Conservation (phyloP, 305 asterid species). For the Fraxinus floribunda region DNA sequence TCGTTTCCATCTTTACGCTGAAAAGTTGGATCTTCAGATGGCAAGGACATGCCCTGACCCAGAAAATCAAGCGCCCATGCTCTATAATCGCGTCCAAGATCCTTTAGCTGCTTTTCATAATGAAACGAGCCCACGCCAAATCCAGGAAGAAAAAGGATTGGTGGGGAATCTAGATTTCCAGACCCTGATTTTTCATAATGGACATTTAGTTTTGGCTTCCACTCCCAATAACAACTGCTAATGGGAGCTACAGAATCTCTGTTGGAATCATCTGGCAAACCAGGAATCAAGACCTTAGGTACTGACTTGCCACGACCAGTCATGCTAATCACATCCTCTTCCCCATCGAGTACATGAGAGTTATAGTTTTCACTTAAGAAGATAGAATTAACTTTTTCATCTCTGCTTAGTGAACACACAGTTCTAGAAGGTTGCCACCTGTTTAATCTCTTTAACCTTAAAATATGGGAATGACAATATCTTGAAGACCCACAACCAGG, state of each 20-base stretch:
- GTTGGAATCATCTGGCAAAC: conserved; percentile 57
- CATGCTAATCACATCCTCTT: conserved; percentile 31
- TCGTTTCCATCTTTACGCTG: conserved; percentile 26
- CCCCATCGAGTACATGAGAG: conserved; percentile 52
- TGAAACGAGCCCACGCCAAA: conserved; percentile 97
- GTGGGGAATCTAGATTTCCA: conserved; percentile 61
- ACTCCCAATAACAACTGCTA: conserved; percentile 70
- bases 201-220: conserved; percentile 74
- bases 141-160: conserved; percentile 87
- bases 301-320: conserved; percentile 34
- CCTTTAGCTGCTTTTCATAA: conserved; percentile 79
- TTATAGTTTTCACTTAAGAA: conserved; percentile 39
- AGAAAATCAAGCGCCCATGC: conserved; percentile 76
- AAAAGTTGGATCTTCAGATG: conserved; percentile 69
- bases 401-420: conserved; percentile 34
- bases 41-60: conserved; percentile 74
- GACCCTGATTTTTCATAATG: conserved; percentile 77
- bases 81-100: conserved; percentile 83
- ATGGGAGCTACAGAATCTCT: conserved; percentile 54
- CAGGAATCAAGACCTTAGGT: conserved; percentile 69
- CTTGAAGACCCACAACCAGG: conserved; percentile 28
- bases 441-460: conserved; percentile 30
- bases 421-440: conserved; percentile 20
- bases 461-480: conserved; percentile 27
- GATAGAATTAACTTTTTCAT: conserved; percentile 39